These are phyloP conservation scores for Hevea brasiliensis DNA, from an alignment of 345 rosid genomes.

Conservation along the genomic window DNA sequence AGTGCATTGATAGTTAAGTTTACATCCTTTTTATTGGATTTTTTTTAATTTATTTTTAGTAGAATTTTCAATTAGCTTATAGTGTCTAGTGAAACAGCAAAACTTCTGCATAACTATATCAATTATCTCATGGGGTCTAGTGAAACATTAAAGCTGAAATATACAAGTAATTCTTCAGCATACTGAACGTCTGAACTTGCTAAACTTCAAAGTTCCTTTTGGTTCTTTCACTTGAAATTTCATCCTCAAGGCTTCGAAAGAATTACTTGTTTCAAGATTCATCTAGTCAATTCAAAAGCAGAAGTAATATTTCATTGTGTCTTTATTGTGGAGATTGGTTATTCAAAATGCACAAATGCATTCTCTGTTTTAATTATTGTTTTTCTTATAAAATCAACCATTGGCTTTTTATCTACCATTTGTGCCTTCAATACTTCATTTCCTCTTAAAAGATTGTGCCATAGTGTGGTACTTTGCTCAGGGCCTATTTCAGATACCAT, in stretches of 20 bases:
- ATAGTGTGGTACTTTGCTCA: background rate
- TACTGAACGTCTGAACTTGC: background rate
- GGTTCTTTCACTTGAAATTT: background rate
- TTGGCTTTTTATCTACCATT: background rate
- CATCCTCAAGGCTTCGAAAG: too few species aligned
- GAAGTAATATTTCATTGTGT: background rate
- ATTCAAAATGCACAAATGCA: too few species aligned
- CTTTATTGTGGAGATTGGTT: too few species aligned
- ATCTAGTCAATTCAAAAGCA: background rate
- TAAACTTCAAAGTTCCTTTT: background rate
- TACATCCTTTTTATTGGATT: background rate
- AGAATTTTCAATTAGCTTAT: background rate
- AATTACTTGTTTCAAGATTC: background rate
- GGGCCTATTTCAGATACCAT: background rate
- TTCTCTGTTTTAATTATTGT: too few species aligned
- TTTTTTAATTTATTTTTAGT: background rate
- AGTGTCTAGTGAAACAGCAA: background rate
- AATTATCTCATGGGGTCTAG: background rate
- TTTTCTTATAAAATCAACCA: background rate
- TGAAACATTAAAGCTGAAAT: background rate
- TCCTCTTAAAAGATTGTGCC: background rate
- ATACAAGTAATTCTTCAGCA: too few species aligned
- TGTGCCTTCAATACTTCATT: background rate
- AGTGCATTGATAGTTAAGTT: background rate
- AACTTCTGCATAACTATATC: background rate